Conservation (phyloP, 2,329 filamentous ascomycete species). For the Trichoderma pleuroti region DNA sequence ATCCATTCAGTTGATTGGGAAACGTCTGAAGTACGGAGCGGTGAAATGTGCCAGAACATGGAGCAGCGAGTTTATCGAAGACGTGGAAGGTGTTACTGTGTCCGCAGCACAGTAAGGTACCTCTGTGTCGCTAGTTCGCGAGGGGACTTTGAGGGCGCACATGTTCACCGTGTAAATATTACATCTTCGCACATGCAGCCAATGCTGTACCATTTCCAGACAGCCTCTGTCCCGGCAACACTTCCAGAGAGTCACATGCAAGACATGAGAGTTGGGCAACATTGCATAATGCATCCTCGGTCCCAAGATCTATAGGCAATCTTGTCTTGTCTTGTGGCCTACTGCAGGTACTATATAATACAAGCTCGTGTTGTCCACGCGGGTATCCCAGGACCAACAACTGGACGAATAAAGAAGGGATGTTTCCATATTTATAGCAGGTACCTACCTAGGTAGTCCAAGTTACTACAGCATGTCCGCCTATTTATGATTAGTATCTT, state of each 20-base stretch:
- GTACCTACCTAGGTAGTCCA: neutral
- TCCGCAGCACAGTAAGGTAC: neutral
- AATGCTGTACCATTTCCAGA: neutral
- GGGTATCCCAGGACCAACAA: neutral
- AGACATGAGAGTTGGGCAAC: neutral
- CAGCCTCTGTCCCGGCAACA: neutral
- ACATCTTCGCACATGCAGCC: neutral
- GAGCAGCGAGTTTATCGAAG: neutral
- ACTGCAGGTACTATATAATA: slow-evolving; percentile 8
- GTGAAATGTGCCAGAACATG: neutral
- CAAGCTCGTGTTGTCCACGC: neutral
- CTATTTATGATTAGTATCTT: neutral
- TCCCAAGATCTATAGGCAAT: neutral
- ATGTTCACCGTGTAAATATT: neutral
- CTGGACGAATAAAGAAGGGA: neutral
- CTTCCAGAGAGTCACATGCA: neutral
- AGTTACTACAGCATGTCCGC: neutral
- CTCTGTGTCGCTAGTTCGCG: neutral
- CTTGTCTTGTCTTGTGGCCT: neutral
- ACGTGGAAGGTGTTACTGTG: neutral
- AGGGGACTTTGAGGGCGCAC: neutral
- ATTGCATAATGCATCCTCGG: neutral
- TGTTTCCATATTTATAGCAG: neutral
- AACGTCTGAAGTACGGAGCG: neutral
- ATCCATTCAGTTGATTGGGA: neutral